Evolutionary conservation across 495 filamentous ascomycete species (phyloP).

Genomic region (Xylaria curta): DNA sequence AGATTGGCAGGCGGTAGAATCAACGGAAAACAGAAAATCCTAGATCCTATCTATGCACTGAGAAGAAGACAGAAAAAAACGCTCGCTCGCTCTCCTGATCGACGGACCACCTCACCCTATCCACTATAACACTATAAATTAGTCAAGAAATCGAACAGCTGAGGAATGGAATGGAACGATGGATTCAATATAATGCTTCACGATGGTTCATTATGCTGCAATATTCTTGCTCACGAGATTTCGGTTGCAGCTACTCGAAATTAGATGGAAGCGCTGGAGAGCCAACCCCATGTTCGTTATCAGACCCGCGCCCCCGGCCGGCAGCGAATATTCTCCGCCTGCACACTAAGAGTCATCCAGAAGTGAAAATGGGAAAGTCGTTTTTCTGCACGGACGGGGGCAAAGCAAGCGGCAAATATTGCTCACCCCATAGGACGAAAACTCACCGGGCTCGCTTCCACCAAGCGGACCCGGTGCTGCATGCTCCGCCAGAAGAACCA

Average conservation of each 20-base stretch:
- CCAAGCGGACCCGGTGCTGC: slow-evolving; percentile 15
- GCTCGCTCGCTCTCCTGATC: slow-evolving; percentile 22
- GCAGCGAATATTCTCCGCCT: slow-evolving; percentile 23
- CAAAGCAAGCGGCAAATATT: slow-evolving; percentile 17
- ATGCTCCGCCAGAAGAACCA: slow-evolving; percentile 19
- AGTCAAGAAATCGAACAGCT: not conserved
- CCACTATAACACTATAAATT: slow-evolving; percentile 14
- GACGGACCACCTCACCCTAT: slow-evolving; percentile 17
- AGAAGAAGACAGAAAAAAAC: not conserved
- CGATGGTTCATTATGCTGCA: not conserved
- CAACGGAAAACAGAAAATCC: not conserved
- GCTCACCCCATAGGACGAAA: slow-evolving; percentile 27
- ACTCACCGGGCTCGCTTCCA: slow-evolving; percentile 20
- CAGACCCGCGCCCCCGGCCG: slow-evolving; percentile 13
- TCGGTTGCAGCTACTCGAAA: slow-evolving; percentile 19
- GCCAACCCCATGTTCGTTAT: slow-evolving; percentile 4
- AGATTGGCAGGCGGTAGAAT: not conserved
- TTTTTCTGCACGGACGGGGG: slow-evolving; percentile 12
- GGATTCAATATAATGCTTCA: slow-evolving; percentile 17
- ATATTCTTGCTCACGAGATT: slow-evolving; percentile 11
- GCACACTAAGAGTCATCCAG: slow-evolving; percentile 5
- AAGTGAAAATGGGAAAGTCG: slow-evolving; percentile 20
- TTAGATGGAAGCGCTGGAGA: slow-evolving; percentile 20
- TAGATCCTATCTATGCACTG: not conserved
- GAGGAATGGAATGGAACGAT: slow-evolving; percentile 10